Evolutionary conservation across 176 grass and related monocot genomes (phyloP).

Genomic region (Oryza longistaminata): DNA sequence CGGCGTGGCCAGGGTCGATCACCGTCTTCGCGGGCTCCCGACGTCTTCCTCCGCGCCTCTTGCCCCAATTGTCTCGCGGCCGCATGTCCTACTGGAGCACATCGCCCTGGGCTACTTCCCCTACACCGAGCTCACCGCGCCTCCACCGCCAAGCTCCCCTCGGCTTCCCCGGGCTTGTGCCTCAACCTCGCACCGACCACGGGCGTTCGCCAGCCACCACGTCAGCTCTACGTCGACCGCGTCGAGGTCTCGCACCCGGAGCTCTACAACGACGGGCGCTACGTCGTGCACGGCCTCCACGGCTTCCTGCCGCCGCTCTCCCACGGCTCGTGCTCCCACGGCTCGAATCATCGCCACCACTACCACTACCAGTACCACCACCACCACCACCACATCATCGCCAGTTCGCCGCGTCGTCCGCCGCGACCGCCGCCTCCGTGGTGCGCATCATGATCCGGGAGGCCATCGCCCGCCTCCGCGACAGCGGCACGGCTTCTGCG

Average conservation of each 20-base stretch:
- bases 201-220: conserved; percentile 35
- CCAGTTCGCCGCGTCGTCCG: conserved; percentile 14
- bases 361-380: neutral
- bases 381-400: conserved; percentile 18
- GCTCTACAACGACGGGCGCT: conserved; percentile 71
- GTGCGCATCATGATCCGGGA: conserved; percentile 69
- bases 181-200: conserved; percentile 51
- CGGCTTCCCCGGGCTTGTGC: conserved; percentile 58
- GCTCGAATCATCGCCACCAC: conserved; percentile 5
- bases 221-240: conserved; percentile 60
- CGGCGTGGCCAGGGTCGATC: conserved; percentile 55
- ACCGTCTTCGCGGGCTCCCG: conserved; percentile 64
- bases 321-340: conserved; percentile 48
- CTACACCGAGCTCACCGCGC: conserved; percentile 41
- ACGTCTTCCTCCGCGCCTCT: conserved; percentile 44
- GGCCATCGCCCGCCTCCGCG: conserved; percentile 61
- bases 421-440: conserved; percentile 21
- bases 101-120: conserved; percentile 69
- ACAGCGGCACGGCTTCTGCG: conserved; percentile 54
- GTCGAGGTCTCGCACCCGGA: conserved; percentile 62
- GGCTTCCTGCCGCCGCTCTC: conserved; percentile 57
- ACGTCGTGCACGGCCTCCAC: conserved; percentile 66
- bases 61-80: conserved; percentile 52
- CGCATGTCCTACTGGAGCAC: conserved; percentile 57
- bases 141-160: conserved; percentile 47